Evolutionary conservation across 352 stramenopile species (phyloP).

Genomic region (Phytophthora rubi): DNA sequence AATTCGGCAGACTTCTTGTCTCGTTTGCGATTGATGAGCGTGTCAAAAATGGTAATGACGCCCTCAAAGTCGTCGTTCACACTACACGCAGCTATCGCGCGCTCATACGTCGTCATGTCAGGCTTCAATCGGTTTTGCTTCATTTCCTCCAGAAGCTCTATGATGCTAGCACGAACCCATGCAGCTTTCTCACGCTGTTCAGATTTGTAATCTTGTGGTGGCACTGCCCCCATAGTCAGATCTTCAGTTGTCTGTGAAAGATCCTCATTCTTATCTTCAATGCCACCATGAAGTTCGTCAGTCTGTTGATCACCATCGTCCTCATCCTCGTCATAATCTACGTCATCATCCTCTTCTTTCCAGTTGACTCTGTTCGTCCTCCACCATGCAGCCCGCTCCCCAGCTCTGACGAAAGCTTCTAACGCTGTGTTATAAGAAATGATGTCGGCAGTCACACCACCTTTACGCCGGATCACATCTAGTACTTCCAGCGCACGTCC

Average conservation of each 20-base stretch:
- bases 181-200: constrained; percentile 28
- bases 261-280: constrained; percentile 2
- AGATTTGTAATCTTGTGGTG: constrained; percentile 9
- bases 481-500: constrained; percentile 52
- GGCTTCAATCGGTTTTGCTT: constrained; percentile 37
- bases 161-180: constrained; percentile 35
- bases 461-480: constrained; percentile 40
- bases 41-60: constrained; percentile 48
- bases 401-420: constrained; percentile 51
- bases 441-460: constrained; percentile 39
- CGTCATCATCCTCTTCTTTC: constrained; percentile 27
- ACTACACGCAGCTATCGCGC: constrained; percentile 47
- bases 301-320: constrained; percentile 10
- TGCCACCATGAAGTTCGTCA: constrained; percentile 6
- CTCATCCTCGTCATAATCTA: constrained; percentile 20
- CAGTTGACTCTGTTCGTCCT: constrained; percentile 25
- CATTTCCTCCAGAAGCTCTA: constrained; percentile 47
- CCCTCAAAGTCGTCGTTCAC: constrained; percentile 48
- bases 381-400: constrained; percentile 26
- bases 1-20: constrained; percentile 13
- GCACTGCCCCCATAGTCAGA: not conserved
- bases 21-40: constrained; percentile 28
- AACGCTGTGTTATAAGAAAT: constrained; percentile 69
- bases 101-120: constrained; percentile 40
- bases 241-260: not conserved